A percentile compares a stretch with the other conserved stretches of the same genome.
These are phyloP conservation scores for Nigrospora osmanthi DNA, from an alignment of 2,329 filamentous ascomycete genomes.

Conservation along the genomic window DNA sequence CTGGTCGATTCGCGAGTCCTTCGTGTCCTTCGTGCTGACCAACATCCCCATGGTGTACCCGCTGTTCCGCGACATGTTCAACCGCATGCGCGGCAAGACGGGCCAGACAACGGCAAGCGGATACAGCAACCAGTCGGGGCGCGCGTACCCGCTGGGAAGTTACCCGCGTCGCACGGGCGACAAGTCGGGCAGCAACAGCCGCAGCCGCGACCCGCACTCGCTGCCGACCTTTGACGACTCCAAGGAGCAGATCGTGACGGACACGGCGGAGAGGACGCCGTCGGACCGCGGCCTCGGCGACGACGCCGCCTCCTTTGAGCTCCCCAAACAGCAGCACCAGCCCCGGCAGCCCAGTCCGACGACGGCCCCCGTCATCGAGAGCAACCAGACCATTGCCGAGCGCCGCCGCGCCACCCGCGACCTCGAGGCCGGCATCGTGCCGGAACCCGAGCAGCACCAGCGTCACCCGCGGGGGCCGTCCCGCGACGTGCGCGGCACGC, in stretches of 20 bases:
- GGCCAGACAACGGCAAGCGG: slow-evolving; percentile 1
- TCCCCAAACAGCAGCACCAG: slow-evolving; percentile 2
- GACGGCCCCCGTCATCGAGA: too few species aligned
- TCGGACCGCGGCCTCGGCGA: neutral
- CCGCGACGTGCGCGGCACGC: neutral
- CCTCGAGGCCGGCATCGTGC: too few species aligned
- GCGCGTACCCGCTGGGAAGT: slow-evolving; percentile 9
- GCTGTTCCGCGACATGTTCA: slow-evolving; percentile 13
- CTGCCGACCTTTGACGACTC: slow-evolving; percentile 7
- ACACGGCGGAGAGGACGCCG: neutral
- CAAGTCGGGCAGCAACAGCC: neutral
- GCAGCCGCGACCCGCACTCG: neutral
- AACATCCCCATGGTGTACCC: slow-evolving; percentile 32
- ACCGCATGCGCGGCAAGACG: slow-evolving; percentile 12
- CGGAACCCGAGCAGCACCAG: too few species aligned
- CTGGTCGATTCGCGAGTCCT: slow-evolving; percentile 31
- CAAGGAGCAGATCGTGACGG: slow-evolving; percentile 9
- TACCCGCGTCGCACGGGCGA: slow-evolving; percentile 1
- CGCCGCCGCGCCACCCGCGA: too few species aligned
- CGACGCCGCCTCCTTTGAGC: slow-evolving; percentile 3
- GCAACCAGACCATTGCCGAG: too few species aligned
- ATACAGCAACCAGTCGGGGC: slow-evolving; percentile 1
- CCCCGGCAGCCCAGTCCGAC: too few species aligned
- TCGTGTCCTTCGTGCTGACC: slow-evolving; percentile 29
- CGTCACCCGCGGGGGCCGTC: neutral